Conservation (phyloP, 2,329 filamentous ascomycete genomes). For the Cadophora malorum region DNA sequence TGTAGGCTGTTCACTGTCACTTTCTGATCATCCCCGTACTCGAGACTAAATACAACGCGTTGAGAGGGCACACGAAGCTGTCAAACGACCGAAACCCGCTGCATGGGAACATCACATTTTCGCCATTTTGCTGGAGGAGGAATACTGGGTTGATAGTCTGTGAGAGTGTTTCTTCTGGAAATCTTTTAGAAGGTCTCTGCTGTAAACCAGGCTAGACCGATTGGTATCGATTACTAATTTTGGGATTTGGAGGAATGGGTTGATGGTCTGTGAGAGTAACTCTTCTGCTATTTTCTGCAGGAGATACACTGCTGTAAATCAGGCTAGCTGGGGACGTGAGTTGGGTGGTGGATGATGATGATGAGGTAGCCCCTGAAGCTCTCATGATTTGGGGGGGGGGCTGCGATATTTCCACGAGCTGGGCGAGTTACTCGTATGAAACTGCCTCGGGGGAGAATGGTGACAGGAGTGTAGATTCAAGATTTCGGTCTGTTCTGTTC, state of each 20-base stretch:
- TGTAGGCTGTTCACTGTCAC: neutral
- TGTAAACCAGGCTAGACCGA: neutral
- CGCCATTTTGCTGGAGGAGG: conserved; percentile 27
- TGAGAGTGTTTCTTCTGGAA: neutral
- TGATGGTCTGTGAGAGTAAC: neutral
- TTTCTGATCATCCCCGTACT: conserved; percentile 3
- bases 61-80: conserved; percentile 22
- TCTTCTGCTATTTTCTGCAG: neutral
- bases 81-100: conserved; percentile 22
- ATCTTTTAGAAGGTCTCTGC: neutral
- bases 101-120: conserved; percentile 31
- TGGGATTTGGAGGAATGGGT: conserved; percentile 10
- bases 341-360: neutral
- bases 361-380: neutral
- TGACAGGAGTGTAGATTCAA: neutral
- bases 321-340: neutral
- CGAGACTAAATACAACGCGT: conserved; percentile 18
- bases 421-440: conserved; percentile 13
- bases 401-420: neutral
- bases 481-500: neutral
- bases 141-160: neutral
- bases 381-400: neutral
- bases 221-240: neutral
- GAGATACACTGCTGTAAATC: neutral
- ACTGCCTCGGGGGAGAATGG: neutral